Evolutionary conservation across 1,139 yeast genomes (phyloP).

Genomic region (Nadsonia starkeyi-henricii): DNA sequence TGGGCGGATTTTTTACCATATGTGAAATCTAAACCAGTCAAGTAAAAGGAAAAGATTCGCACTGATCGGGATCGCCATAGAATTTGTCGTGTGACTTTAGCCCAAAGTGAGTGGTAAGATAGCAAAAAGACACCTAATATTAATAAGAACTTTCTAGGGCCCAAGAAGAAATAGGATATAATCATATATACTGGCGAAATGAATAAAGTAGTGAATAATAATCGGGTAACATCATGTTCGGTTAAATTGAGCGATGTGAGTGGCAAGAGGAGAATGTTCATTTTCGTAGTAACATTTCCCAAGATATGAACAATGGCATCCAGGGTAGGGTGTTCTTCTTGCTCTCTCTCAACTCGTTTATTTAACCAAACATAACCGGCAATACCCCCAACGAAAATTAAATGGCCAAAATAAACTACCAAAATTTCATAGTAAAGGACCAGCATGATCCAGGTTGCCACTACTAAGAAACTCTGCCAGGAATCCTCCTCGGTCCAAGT

Average conservation of each 20-base stretch:
- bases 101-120: constrained; percentile 78
- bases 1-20: constrained; percentile 27
- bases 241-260: constrained; percentile 56
- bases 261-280: constrained; percentile 67
- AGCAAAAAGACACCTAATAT: constrained; percentile 47
- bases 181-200: constrained; percentile 73
- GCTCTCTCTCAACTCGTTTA: constrained; percentile 29
- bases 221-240: constrained; percentile 63
- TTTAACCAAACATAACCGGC: constrained; percentile 46
- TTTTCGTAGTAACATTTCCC: constrained; percentile 59
- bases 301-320: constrained; percentile 81
- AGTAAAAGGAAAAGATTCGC: constrained; percentile 57
- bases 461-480: constrained; percentile 58
- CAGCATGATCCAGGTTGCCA: constrained; percentile 40
- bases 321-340: constrained; percentile 59
- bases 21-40: constrained; percentile 79
- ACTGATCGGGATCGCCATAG: constrained; percentile 71
- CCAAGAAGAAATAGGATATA: constrained; percentile 48
- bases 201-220: constrained; percentile 71
- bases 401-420: constrained; percentile 68
- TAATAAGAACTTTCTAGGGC: constrained; percentile 57
- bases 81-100: constrained; percentile 64
- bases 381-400: constrained; percentile 52
- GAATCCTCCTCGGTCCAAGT: constrained; percentile 89
- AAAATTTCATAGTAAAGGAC: constrained; percentile 64